Base-by-base conservation (phyloP, 805 yeast species). In the Kregervanrija fluxuum region DNA sequence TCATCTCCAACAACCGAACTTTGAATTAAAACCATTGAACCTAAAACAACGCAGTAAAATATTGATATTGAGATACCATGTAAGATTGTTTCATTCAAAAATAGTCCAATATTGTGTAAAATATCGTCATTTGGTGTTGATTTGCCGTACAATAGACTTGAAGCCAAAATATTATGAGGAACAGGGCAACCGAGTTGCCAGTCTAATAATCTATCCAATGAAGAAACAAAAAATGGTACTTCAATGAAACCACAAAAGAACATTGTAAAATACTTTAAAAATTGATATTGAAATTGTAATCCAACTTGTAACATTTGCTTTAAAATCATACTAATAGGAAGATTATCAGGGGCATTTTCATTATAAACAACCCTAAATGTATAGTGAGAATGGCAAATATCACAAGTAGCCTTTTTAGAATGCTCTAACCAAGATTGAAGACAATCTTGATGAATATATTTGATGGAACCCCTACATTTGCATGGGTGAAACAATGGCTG, bases 401-500 rank as follows among this genome's bases (percentile, higher is more conserved):
- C 98, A 72, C 98, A 93, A 34, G 75, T 71, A 32, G 73, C 73
- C 47, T 80, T 78, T 42, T 75, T 70, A 14, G 85, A 70, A 58
- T 79, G 89, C 41, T 73, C 70, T 35, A 93, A 74, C 99, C 99
- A 91, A 56, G 87, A 93, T 55, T 80, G 67, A 38, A 91, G 65
- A 62, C 99, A 93, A 45, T 84, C 95, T 62, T 91, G 95, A 62
- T 93, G 99, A 43, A 93, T 86, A 56, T 81, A 90, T 60, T 83
- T 84, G 61, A 93, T 95, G 11, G 95, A 84, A 1, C 99, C 99
- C 43, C 88, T 73, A 65, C 99, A 93, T 56, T 78, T 82, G 65
- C 99, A 93, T 3, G 99, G 99, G 62, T 85, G 90, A 51, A 76
- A 82, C 38, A 93, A 68, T 3, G 96, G 96, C 51, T 85, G 87